Evolutionary conservation across 176 grass and related monocot species (phyloP), one percentile per base, ranked within the genome.

Genomic region (Eragrostis nindensis): DNA sequence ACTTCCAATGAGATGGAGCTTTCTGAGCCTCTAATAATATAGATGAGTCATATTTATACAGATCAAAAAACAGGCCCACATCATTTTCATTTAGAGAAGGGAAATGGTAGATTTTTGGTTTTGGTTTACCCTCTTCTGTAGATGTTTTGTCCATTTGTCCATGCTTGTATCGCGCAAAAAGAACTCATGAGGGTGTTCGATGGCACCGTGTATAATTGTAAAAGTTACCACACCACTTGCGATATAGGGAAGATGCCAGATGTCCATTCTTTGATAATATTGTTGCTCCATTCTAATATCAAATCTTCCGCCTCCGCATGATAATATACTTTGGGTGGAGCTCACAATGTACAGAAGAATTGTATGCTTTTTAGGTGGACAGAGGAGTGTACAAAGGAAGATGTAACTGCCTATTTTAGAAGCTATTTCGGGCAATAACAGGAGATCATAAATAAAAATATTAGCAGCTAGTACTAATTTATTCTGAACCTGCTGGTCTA

Each of bases 1-100:
- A 86, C 49, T 42, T 86, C 78, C 25, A 99, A 96, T 70, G 97
- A 96, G 85, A 95, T 93, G 92, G 97, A 99, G 77, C 76, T 99
- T 4, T 93, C 92, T 7, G 97, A 95, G 80, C 97, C 97, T 41
- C 88, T 99, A 42, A 79, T 96, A 47, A 79, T 99, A 50, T 95
- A 90, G 84, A 7, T 30, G 39, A 14, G 48, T 5, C 21, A 29
- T 87, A 50, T 87, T 70, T 82, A 73, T 82, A 82, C 61, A 59
- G 41, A 53, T 80, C 3, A 21, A 56, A 66, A 44, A 62, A 78
- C 6, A 8, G 17, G 42, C 21, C 41, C 50, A 62, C 5, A 62
- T 49, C 11, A 15, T 80, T 70, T 32, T 17, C 27, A 46, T 56
- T 56, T 79, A 62, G 46, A 45, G 6, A 84, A 21, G 52, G 19